Evolutionary conservation across 345 rosid genomes (phyloP).

Genomic region (Boechera retrofracta): DNA sequence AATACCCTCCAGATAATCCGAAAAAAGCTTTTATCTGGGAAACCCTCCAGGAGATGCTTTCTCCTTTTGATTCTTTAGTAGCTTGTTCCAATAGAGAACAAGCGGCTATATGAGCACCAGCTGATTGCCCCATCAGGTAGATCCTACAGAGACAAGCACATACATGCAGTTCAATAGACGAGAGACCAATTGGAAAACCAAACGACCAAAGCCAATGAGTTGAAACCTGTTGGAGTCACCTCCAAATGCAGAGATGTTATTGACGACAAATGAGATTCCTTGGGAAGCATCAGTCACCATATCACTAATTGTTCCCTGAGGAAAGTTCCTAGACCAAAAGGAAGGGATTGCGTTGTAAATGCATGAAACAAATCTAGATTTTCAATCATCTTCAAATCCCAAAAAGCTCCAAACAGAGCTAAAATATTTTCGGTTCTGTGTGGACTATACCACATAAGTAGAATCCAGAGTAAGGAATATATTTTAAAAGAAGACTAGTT

Average conservation of each 20-base stretch:
- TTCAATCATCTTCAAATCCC: not conserved
- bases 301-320: constrained; percentile 93
- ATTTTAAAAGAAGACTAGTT: not conserved
- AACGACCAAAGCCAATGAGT: constrained; percentile 33
- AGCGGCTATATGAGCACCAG: constrained; percentile 95
- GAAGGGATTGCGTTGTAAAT: constrained; percentile 21
- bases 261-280: constrained; percentile 91
- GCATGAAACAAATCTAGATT: not conserved
- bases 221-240: constrained; percentile 89
- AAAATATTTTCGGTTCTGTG: not conserved
- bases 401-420: constrained; percentile 17
- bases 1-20: constrained; percentile 93
- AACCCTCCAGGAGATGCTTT: constrained; percentile 72
- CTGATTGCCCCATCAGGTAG: constrained; percentile 97
- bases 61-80: constrained; percentile 73
- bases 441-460: not conserved
- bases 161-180: constrained; percentile 27
- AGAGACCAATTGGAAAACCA: constrained; percentile 20
- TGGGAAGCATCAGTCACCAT: constrained; percentile 87
- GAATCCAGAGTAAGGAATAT: constrained; percentile 15
- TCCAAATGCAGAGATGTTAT: constrained; percentile 76
- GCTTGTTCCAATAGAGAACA: constrained; percentile 93
- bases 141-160: constrained; percentile 56
- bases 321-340: constrained; percentile 71
- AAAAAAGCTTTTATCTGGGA: constrained; percentile 84